Conservation (phyloP, 2,329 filamentous ascomycete genomes). For the Coniochaeta prunicola region DNA sequence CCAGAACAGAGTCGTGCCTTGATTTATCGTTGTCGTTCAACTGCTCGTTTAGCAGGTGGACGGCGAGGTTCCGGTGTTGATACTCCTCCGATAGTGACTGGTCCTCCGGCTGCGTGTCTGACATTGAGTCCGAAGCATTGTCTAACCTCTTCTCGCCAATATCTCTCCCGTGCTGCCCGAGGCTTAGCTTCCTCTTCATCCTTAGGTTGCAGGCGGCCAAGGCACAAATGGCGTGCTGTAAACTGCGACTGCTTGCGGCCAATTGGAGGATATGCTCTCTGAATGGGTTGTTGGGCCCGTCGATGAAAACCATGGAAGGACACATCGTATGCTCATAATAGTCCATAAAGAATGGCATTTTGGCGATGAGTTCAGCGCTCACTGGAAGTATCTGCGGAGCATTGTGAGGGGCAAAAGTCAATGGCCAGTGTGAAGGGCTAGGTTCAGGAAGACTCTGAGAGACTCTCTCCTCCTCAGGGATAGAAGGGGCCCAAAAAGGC, state of each 20-base stretch:
- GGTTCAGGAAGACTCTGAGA: constrained; percentile 32
- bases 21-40: constrained; percentile 69
- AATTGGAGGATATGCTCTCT: constrained; percentile 74
- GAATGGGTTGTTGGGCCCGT: constrained; percentile 80
- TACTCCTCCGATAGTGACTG: constrained; percentile 70
- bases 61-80: constrained; percentile 73
- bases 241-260: constrained; percentile 67
- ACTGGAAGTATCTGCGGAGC: constrained; percentile 38
- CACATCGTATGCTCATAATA: constrained; percentile 93
- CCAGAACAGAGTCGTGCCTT: constrained; percentile 78
- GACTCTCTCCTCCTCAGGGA: constrained; percentile 37
- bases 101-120: constrained; percentile 47
- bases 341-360: constrained; percentile 83
- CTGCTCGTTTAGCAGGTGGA: constrained; percentile 76
- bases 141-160: constrained; percentile 33
- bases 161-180: constrained; percentile 47
- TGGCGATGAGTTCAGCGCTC: constrained; percentile 60
- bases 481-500: constrained; percentile 38
- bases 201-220: constrained; percentile 83
- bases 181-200: constrained; percentile 67
- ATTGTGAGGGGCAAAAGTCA: constrained; percentile 27
- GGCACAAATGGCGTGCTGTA: constrained; percentile 91
- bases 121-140: constrained; percentile 31
- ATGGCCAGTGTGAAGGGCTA: constrained; percentile 40
- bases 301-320: constrained; percentile 84